Base-by-base conservation (phyloP, 1,284 basidiomycete species). In the Trametes polyzona region DNA sequence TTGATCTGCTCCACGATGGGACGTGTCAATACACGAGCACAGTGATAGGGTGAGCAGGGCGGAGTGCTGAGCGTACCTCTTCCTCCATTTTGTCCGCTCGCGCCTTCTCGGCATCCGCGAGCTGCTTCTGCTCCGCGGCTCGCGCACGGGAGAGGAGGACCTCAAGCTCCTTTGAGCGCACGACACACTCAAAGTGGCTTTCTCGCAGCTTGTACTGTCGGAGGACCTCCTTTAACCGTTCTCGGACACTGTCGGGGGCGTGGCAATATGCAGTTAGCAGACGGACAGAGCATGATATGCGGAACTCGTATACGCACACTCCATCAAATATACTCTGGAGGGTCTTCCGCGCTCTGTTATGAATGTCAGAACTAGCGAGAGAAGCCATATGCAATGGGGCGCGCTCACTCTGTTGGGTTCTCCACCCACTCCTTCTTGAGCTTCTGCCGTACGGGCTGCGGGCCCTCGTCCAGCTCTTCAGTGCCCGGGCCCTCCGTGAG, bases 131-230 rank as follows among this genome's bases (percentile, higher is more conserved):
- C 66, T 93, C 91, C 10, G 90, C 88, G 19, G 89, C 87, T 70
- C 91, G 84, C 42, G 91, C 92, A 30, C 90, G 83, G 47, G 91
- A 91, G 16, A 93, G 77, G 17, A 93, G 73, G 7, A 93, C 88
- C 69, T 93, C 92, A 21, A 93, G 81, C 71, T 93, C 92, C 73
- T 93, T 93, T 36, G 91, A 93, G 41, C 91, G 87, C 56, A 93
- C 87, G 19, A 93, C 88, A 64, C 90, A 92, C 73, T 93, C 92
- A 64, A 93, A 93, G 77, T 93, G 91, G 68, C 84, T 86, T 74
- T 93, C 91, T 59, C 91, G 86, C 52, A 92, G 83, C 68, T 93
- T 88, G 66, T 93, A 93, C 67, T 93, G 91, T 30, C 85, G 83
- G 44, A 93, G 81, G 40, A 93, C 82, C 63, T 92, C 88, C 69